Percentiles rank a stretch among this genome's conserved stretches.
phyloP scores from a whole-genome alignment of 345 rosid genomes.

The Streptanthus diversifolius region DNA sequence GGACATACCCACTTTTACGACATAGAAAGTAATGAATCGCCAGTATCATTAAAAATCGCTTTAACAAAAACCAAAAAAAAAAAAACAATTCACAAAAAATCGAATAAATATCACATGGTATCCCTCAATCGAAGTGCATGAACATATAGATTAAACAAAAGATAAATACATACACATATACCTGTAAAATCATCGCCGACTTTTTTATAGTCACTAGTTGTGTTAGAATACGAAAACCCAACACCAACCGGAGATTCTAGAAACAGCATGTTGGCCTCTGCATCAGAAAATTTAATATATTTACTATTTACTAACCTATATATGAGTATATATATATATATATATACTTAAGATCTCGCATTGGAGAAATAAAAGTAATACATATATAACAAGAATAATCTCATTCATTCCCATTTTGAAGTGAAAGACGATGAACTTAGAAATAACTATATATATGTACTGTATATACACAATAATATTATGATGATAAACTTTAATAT shows the following conservation, averaged over 20 bases:
- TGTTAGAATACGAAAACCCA: conserved; percentile 91
- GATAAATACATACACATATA: conserved; percentile 3
- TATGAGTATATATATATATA: not conserved
- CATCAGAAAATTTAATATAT: conserved; percentile 28
- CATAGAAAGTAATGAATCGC: not conserved
- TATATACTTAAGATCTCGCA: not conserved
- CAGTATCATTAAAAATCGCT: not conserved
- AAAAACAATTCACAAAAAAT: no score
- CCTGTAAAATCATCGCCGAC: conserved; percentile 81
- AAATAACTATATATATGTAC: not conserved
- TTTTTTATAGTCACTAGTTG: conserved; percentile 50
- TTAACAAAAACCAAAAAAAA: not conserved
- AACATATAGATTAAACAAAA: not conserved
- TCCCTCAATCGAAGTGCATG: not conserved
- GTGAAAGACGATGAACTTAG: not conserved
- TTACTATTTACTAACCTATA: conserved; percentile 1
- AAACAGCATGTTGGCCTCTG: conserved; percentile 91
- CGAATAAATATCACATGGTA: not conserved
- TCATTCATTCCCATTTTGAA: not conserved
- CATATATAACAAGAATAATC: not conserved
- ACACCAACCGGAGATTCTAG: conserved; percentile 93
- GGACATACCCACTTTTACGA: not conserved
- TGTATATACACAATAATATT: not conserved
- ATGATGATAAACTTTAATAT: not conserved
- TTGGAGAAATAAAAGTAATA: not conserved